Base-by-base conservation (phyloP, 2,329 filamentous ascomycete species). In the Dactylonectria macrodidyma region DNA sequence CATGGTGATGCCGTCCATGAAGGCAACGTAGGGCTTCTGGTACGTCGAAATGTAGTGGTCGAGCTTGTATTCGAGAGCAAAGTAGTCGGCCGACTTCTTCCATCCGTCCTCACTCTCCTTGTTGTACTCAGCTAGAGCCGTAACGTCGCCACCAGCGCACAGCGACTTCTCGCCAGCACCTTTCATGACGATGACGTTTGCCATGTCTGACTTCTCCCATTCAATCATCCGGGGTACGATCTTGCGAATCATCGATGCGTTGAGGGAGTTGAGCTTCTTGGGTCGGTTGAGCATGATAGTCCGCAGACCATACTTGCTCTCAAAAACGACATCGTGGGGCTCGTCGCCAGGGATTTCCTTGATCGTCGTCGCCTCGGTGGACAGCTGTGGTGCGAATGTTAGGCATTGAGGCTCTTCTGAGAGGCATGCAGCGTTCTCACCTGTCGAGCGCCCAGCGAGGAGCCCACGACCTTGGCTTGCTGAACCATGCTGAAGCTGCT, bases 1-100 rank as follows among this genome's bases (percentile, higher is more conserved):
- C 96, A 99, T 99, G 59, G 97, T 99, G 81, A 97, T 93, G 67
- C 96, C 96, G 78, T 99, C 96, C 92, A 99, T 97, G 78, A 98
- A 93, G 36, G 96, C 93, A 59, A 99, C 90, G 78, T 96, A 97
- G 0, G 96, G 96, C 85, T 98, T 99, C 69, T 86, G 80, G 84
- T 97, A 98, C 44, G 95, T 98, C 24, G 96, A 93, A 79, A 99
- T 97, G 75, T 95, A 87, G 83, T 99, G 96, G 80, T 99, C 93
- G 70, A 99, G 91, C 84, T 94, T 92, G 87, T 98, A 99, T 91
- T 99, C 97, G 65, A 96, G 91, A 12, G 85, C 94, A 80, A 99
- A 99, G 86, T 97, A 99, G 59, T 95, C 91, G 55, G 89, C 85
- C 33, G 95, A 97, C 75, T 87, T 87, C 77, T 91, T 84, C 83